Percentiles rank a stretch among this genome's conserved stretches.
Evolutionary conservation across 2,329 filamentous ascomycete species (phyloP).

Genomic region (Teratosphaeria destructans): DNA sequence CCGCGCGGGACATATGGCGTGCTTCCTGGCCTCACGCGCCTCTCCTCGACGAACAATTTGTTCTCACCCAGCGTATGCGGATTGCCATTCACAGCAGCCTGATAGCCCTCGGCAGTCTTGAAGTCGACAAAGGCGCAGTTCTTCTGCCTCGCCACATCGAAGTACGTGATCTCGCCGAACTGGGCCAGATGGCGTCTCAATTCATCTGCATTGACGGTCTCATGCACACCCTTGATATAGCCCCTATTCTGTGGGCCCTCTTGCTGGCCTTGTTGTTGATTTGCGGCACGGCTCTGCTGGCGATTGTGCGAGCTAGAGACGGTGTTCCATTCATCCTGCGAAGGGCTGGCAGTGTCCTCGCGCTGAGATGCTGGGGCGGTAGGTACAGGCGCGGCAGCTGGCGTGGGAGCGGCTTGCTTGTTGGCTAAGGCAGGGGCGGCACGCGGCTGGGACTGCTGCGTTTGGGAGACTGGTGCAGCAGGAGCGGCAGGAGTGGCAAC

Average conservation of each 20-base stretch:
- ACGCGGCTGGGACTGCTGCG: constrained; percentile 5
- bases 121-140: constrained; percentile 98
- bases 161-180: constrained; percentile 55
- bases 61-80: constrained; percentile 77
- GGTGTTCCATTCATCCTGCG: constrained; percentile 79
- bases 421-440: not conserved
- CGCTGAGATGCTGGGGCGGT: constrained; percentile 25
- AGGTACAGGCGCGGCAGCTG: constrained; percentile 17
- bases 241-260: constrained; percentile 61
- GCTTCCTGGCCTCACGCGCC: constrained; percentile 48
- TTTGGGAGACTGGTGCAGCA: constrained; percentile 13
- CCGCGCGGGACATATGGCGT: constrained; percentile 29
- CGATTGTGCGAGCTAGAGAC: constrained; percentile 69
- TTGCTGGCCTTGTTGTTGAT: constrained; percentile 51
- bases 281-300: constrained; percentile 56
- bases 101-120: constrained; percentile 66
- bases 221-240: constrained; percentile 92
- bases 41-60: constrained; percentile 77
- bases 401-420: constrained; percentile 19
- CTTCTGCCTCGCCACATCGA: constrained; percentile 62
- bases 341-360: constrained; percentile 29
- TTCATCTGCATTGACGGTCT: constrained; percentile 68
- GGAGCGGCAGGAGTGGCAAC: constrained; percentile 33
- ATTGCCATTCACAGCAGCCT: constrained; percentile 72
- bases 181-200: constrained; percentile 60